Conservation (phyloP, 2,329 filamentous ascomycete genomes). For the Scedosporium dehoogii region DNA sequence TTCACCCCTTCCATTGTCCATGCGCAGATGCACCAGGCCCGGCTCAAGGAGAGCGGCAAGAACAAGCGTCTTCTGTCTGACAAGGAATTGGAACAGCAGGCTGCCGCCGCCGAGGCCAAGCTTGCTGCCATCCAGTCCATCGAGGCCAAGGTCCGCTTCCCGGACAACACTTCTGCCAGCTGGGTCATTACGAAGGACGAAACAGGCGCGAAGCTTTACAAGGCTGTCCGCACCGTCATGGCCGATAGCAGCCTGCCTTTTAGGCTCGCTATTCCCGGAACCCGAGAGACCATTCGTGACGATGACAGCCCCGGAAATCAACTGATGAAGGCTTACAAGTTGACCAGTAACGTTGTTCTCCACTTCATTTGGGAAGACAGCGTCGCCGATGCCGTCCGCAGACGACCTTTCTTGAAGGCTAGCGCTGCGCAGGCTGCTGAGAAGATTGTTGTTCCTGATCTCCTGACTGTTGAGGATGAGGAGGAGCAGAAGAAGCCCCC, state of each 20-base stretch:
- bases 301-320: conserved; percentile 34
- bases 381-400: conserved; percentile 45
- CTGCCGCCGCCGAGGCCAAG: conserved; percentile 53
- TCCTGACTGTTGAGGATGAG: conserved; percentile 27
- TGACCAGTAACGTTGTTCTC: conserved; percentile 57
- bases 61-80: conserved; percentile 78
- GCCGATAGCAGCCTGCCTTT: conserved; percentile 56
- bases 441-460: conserved; percentile 55
- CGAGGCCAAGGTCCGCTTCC: conserved; percentile 73
- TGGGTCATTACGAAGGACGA: conserved; percentile 59
- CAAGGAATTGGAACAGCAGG: conserved; percentile 64
- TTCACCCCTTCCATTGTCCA: conserved; percentile 68
- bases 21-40: conserved; percentile 63
- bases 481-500: conserved; percentile 25
- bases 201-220: conserved; percentile 63
- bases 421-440: conserved; percentile 52
- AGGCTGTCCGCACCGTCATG: conserved; percentile 64
- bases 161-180: conserved; percentile 71
- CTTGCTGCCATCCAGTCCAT: conserved; percentile 58
- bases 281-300: conserved; percentile 38
- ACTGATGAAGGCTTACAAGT: conserved; percentile 63
- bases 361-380: conserved; percentile 65
- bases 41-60: conserved; percentile 49
- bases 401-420: conserved; percentile 47
- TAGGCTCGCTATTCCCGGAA: conserved; percentile 54